Conservation (phyloP, 2,329 filamentous ascomycete species). For the Lachnellula suecica region DNA sequence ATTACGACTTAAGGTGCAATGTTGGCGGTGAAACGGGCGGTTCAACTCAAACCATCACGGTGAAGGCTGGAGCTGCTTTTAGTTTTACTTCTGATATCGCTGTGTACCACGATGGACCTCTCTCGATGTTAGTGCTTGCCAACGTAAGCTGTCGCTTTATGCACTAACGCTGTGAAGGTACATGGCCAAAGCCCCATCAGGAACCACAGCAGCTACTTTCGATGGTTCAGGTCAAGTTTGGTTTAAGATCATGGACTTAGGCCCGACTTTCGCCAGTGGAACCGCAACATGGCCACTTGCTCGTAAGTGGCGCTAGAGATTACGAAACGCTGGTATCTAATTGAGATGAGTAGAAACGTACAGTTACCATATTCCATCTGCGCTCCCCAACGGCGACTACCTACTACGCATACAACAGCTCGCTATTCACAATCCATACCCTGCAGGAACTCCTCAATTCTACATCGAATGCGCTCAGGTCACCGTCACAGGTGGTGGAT, state of each 20-base stretch:
- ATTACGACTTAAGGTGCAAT: conserved; percentile 46
- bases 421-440: conserved; percentile 31
- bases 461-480: conserved; percentile 32
- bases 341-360: conserved; percentile 29
- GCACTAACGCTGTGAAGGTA: conserved; percentile 20
- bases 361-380: conserved; percentile 27
- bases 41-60: conserved; percentile 26
- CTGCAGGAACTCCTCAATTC: conserved; percentile 30
- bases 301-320: conserved; percentile 12
- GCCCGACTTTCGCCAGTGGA: conserved; percentile 28
- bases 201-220: conserved; percentile 30
- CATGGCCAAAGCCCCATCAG: conserved; percentile 36
- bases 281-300: conserved; percentile 26
- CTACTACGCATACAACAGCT: conserved; percentile 31
- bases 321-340: background rate
- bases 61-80: conserved; percentile 40
- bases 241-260: conserved; percentile 38
- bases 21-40: conserved; percentile 29
- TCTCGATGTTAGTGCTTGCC: conserved; percentile 27
- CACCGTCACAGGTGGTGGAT: conserved; percentile 27
- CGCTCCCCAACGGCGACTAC: conserved; percentile 29
- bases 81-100: conserved; percentile 44
- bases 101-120: conserved; percentile 36
- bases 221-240: conserved; percentile 37
- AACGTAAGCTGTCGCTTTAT: background rate